Percentiles rank a stretch among this genome's conserved stretches.
Evolutionary conservation across 257 asterid species (phyloP).

Genomic region (Gentiana straminea): DNA sequence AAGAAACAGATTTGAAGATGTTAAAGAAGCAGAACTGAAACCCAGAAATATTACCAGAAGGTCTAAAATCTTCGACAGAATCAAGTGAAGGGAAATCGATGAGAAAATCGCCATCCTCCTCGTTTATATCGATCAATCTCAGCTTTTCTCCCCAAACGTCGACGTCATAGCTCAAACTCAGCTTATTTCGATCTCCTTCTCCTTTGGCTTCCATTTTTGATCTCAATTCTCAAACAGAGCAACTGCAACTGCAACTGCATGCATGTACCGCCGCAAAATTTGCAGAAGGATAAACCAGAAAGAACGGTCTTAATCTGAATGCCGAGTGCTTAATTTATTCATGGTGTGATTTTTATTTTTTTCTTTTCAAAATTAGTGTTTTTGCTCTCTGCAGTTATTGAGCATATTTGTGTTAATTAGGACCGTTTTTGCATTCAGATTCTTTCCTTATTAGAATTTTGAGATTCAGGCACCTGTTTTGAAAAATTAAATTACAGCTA

Average conservation of each 20-base stretch:
- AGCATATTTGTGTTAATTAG: no score
- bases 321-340: no score
- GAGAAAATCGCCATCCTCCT: slow-evolving; percentile 41
- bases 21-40: not conserved
- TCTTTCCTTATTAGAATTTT: no score
- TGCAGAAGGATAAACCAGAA: no score
- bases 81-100: slow-evolving; percentile 27
- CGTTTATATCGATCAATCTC: slow-evolving; percentile 41
- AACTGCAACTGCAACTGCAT: not conserved
- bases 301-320: no score
- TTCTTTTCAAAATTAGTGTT: no score
- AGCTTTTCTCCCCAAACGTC: slow-evolving; percentile 28
- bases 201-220: slow-evolving; percentile 12
- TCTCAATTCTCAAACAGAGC: not conserved
- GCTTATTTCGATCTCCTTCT: slow-evolving; percentile 15
- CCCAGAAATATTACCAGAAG: slow-evolving; percentile 26
- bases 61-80: slow-evolving; percentile 30
- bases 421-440: no score
- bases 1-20: not conserved
- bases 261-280: not conserved
- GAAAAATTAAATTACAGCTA: no score
- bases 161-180: slow-evolving; percentile 25
- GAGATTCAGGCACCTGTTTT: no score
- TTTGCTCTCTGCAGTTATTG: no score
- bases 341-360: no score